Conservation (phyloP, 306 rosid genomes). For the Leucaena leucocephala region DNA sequence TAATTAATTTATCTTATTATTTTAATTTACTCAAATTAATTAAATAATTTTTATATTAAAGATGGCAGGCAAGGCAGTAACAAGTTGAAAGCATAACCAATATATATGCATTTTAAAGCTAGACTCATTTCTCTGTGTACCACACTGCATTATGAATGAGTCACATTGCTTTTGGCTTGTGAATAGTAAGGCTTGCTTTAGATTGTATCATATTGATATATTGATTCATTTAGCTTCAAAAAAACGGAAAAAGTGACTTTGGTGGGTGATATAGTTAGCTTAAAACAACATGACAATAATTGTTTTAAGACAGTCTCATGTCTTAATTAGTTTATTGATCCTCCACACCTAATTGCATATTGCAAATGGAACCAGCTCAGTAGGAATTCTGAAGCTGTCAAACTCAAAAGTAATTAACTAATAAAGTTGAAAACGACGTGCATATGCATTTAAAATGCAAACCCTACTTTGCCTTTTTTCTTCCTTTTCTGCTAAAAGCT, state of each 20-base stretch:
- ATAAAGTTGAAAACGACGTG: constrained; percentile 6
- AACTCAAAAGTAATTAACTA: neutral
- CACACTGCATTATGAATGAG: too few relatives aligned
- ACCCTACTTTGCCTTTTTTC: neutral
- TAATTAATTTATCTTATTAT: too few relatives aligned
- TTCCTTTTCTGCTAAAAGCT: neutral
- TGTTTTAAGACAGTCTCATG: neutral
- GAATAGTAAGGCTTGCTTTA: neutral
- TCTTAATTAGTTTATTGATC: neutral
- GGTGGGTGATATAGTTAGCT: constrained; percentile 1
- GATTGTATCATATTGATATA: neutral
- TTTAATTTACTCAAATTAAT: too few relatives aligned
- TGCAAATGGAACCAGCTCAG: constrained; percentile 6
- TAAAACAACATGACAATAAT: neutral
- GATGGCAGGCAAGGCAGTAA: too few relatives aligned
- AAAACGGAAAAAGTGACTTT: neutral
- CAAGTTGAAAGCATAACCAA: too few relatives aligned
- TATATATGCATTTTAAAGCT: too few relatives aligned
- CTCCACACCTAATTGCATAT: neutral
- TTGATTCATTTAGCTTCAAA: neutral
- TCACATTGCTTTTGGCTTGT: neutral
- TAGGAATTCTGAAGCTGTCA: neutral
- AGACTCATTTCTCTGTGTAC: too few relatives aligned
- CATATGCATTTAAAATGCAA: constrained; percentile 2
- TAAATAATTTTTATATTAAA: too few relatives aligned